A percentile compares a stretch with the other conserved stretches of the same genome.
phyloP scores from a whole-genome alignment of 495 filamentous ascomycete species.

The Oidiodendron maius region DNA sequence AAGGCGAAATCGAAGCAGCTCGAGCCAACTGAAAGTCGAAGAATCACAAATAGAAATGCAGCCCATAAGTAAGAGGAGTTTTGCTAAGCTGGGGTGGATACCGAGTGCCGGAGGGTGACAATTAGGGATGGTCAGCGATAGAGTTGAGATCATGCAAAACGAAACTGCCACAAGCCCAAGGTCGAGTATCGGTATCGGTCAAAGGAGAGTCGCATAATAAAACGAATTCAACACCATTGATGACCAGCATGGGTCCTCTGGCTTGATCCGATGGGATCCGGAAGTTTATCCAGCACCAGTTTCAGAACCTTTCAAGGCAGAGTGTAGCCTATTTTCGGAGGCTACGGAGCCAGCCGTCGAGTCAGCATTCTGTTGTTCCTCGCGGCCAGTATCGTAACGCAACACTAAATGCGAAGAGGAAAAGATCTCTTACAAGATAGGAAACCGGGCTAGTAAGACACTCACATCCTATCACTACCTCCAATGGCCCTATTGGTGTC shows the following conservation, averaged over 20 bases:
- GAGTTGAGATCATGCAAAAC: constrained; percentile 21
- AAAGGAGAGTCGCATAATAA: constrained; percentile 18
- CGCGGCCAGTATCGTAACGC: constrained; percentile 68
- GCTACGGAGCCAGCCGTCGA: constrained; percentile 82
- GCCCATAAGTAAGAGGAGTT: constrained; percentile 23
- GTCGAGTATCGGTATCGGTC: constrained; percentile 16
- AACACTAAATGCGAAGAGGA: constrained; percentile 83
- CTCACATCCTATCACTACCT: constrained; percentile 99
- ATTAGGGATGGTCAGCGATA: constrained; percentile 15
- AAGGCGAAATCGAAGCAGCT: constrained; percentile 8
- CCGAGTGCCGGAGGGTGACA: constrained; percentile 10
- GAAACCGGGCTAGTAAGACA: constrained; percentile 70
- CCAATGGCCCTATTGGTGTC: constrained; percentile 84
- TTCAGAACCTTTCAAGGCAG: constrained; percentile 82
- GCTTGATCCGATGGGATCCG: constrained; percentile 70
- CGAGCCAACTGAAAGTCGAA: constrained; percentile 24
- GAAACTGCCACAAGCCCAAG: constrained; percentile 20
- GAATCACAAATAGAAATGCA: constrained; percentile 19
- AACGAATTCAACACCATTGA: constrained; percentile 52
- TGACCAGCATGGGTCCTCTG: constrained; percentile 55
- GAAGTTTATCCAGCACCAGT: constrained; percentile 50
- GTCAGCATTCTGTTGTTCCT: constrained; percentile 65
- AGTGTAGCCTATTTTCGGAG: constrained; percentile 91
- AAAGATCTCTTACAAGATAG: constrained; percentile 93
- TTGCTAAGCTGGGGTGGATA: constrained; percentile 14